A percentile compares a stretch with the other conserved stretches of the same genome.
Evolutionary conservation across 2,329 filamentous ascomycete genomes (phyloP).

Genomic region (Fusarium newnesense): DNA sequence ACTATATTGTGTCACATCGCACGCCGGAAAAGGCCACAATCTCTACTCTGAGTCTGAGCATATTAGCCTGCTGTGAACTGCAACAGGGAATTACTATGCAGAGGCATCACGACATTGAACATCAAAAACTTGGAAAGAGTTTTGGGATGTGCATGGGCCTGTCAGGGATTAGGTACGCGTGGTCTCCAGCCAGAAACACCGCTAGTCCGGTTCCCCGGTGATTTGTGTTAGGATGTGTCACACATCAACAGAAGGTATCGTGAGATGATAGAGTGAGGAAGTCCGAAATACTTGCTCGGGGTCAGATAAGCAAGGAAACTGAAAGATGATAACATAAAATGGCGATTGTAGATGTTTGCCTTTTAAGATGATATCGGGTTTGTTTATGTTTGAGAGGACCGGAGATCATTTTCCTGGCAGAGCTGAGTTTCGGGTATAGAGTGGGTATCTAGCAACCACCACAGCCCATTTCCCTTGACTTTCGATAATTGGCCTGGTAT

Average conservation of each 20-base stretch:
- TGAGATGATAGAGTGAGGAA: not conserved
- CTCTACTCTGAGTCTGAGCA: not conserved
- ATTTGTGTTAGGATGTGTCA: not conserved
- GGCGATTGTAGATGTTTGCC: not conserved
- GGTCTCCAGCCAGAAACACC: not conserved
- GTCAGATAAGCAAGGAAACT: not conserved
- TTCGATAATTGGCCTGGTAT: not conserved
- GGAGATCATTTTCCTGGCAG: constrained; percentile 25
- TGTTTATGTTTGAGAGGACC: constrained; percentile 8
- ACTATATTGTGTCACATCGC: not conserved
- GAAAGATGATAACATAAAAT: not conserved
- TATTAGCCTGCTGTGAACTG: not conserved
- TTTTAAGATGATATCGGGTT: not conserved
- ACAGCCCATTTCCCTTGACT: not conserved
- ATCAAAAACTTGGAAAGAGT: constrained; percentile 15
- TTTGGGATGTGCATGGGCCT: constrained; percentile 1
- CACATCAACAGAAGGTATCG: constrained; percentile 2
- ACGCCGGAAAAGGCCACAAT: not conserved
- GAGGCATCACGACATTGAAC: not conserved
- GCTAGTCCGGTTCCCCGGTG: constrained; percentile 5
- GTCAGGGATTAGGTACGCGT: constrained; percentile 16
- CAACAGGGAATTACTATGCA: not conserved
- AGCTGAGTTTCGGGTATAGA: constrained; percentile 10
- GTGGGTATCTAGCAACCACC: constrained; percentile 2
- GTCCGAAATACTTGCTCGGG: not conserved